Percentiles rank a stretch among this genome's conserved stretches.
phyloP scores from a whole-genome alignment of 768 basidiomycete genomes.

The Calocybe gangraenosa region DNA sequence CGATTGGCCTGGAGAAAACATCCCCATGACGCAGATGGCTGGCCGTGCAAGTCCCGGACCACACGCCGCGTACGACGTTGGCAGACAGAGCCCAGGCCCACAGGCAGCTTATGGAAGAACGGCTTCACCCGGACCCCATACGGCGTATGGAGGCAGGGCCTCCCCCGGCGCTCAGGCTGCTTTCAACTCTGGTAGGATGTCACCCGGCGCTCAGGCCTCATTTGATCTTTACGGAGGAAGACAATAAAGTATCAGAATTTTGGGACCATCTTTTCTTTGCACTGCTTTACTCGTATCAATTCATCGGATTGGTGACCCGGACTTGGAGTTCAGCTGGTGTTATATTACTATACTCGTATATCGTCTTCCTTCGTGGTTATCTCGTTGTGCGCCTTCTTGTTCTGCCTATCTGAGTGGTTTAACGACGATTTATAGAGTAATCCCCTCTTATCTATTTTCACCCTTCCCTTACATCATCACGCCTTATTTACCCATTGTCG shows the following conservation, averaged over 20 bases:
- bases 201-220: conserved; percentile 44
- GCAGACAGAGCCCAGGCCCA: conserved; percentile 37
- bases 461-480: conserved; percentile 1
- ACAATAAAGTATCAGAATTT: conserved; percentile 5
- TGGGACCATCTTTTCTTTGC: conserved; percentile 11
- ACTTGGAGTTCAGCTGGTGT: conserved; percentile 6
- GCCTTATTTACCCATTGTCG: neutral
- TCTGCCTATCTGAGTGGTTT: conserved; percentile 1
- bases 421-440: conserved; percentile 4
- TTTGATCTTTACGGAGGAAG: conserved; percentile 21
- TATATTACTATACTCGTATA: conserved; percentile 9
- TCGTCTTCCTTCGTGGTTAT: conserved; percentile 7
- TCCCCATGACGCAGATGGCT: conserved; percentile 72
- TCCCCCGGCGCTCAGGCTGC: conserved; percentile 41
- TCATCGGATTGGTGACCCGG: conserved; percentile 11
- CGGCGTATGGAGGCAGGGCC: conserved; percentile 36
- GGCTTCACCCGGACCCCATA: conserved; percentile 43
- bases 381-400: conserved; percentile 5
- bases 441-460: conserved; percentile 4
- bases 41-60: conserved; percentile 33
- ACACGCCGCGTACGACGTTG: conserved; percentile 29
- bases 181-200: conserved; percentile 31
- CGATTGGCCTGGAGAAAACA: conserved; percentile 51
- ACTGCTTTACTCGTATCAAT: conserved; percentile 6
- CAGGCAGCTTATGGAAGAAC: conserved; percentile 29